A percentile compares a stretch with the other conserved stretches of the same genome.
These are phyloP conservation scores for Arabidopsis lyrata DNA, from an alignment of 441 rosid genomes.

Conservation along the genomic window DNA sequence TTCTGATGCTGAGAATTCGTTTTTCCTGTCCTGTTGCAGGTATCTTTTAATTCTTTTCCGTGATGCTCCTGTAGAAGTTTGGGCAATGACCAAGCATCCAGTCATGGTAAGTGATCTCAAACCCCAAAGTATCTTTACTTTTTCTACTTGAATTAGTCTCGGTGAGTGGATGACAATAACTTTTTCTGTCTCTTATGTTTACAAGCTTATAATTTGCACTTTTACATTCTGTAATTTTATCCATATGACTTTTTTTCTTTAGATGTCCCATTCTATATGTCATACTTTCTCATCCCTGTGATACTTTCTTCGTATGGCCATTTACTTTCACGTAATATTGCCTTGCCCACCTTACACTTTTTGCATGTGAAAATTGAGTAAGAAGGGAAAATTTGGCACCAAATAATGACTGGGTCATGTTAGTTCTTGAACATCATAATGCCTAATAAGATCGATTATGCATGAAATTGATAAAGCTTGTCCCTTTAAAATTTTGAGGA, in stretches of 20 bases:
- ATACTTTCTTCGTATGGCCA: constrained; percentile 11
- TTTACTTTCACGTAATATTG: constrained; percentile 10
- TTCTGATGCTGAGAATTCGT: constrained; percentile 7
- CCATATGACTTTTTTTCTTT: not conserved
- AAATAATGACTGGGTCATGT: constrained; percentile 18
- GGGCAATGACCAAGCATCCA: constrained; percentile 98
- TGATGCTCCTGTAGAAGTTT: constrained; percentile 98
- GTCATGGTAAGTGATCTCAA: constrained; percentile 71
- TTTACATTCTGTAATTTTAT: not conserved
- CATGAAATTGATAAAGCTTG: constrained; percentile 22
- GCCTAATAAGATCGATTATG: constrained; percentile 11
- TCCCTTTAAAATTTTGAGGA: constrained; percentile 11
- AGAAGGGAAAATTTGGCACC: constrained; percentile 19
- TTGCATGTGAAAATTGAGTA: constrained; percentile 25
- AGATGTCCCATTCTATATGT: not conserved
- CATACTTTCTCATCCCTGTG: constrained; percentile 1
- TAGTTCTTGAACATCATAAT: constrained; percentile 23
- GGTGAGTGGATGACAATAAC: constrained; percentile 13
- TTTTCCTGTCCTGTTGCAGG: constrained; percentile 54
- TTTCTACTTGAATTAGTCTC: constrained; percentile 5
- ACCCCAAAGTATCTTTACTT: constrained; percentile 21
- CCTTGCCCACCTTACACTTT: constrained; percentile 17
- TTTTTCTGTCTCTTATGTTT: constrained; percentile 19
- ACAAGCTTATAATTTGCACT: not conserved
- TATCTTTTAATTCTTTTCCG: constrained; percentile 96